A percentile compares a stretch with the other conserved stretches of the same genome.
Conservation (phyloP, 2,329 filamentous ascomycete genomes). For the Pestalotiopsis sp. region DNA sequence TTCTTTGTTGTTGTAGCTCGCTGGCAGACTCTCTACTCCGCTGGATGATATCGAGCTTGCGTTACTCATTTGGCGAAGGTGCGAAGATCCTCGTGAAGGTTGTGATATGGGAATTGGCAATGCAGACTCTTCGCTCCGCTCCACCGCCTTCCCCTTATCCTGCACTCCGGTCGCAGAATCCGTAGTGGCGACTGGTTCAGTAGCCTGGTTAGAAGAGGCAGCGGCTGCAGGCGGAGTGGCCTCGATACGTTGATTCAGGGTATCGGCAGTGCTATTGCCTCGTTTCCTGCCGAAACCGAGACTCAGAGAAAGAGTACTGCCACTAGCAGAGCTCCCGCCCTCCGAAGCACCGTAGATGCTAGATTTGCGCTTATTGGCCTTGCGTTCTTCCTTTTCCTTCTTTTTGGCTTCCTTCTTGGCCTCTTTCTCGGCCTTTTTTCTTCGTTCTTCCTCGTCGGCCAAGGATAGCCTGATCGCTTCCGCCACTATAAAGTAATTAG, state of each 20-base stretch:
- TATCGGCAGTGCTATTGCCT: slow-evolving; percentile 59
- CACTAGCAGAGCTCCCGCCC: slow-evolving; percentile 54
- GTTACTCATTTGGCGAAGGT: slow-evolving; percentile 82
- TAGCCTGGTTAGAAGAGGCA: slow-evolving; percentile 32
- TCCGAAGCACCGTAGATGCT: slow-evolving; percentile 38
- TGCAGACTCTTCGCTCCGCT: slow-evolving; percentile 49
- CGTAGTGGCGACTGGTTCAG: slow-evolving; percentile 31
- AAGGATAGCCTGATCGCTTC: slow-evolving; percentile 91
- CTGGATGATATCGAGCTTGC: slow-evolving; percentile 85
- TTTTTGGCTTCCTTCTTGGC: slow-evolving; percentile 84
- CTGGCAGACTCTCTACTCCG: slow-evolving; percentile 65
- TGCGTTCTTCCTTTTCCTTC: slow-evolving; percentile 82
- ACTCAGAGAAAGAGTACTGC: slow-evolving; percentile 60
- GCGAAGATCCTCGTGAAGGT: slow-evolving; percentile 65
- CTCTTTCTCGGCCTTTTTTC: slow-evolving; percentile 82
- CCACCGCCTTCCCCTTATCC: slow-evolving; percentile 72
- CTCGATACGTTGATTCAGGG: slow-evolving; percentile 59
- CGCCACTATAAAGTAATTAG: slow-evolving; percentile 56
- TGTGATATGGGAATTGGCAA: slow-evolving; percentile 48
- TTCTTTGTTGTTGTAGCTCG: slow-evolving; percentile 48
- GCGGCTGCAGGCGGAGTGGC: slow-evolving; percentile 51
- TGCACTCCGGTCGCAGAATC: slow-evolving; percentile 35
- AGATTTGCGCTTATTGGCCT: slow-evolving; percentile 67
- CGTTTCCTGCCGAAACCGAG: slow-evolving; percentile 62
- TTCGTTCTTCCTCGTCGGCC: slow-evolving; percentile 92